Evolutionary conservation across 1,284 basidiomycete species (phyloP).

Genomic region (Naganishia sp.): DNA sequence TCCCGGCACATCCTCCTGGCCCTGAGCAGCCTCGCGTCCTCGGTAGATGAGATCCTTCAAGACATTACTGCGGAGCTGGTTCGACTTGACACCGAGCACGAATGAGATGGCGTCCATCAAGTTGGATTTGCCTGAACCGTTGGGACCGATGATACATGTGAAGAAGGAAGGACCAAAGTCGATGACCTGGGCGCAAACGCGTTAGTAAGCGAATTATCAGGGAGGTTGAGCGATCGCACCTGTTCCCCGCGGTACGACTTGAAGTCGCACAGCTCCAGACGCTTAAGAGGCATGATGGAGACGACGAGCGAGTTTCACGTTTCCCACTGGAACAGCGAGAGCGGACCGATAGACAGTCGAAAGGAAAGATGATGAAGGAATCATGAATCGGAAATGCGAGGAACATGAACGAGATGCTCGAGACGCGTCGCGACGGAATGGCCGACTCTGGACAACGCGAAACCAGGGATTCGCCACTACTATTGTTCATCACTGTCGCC

Average conservation of each 20-base stretch:
- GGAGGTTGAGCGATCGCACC: slow-evolving; percentile 51
- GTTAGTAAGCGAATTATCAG: slow-evolving; percentile 4
- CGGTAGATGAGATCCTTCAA: slow-evolving; percentile 94
- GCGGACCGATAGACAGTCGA: not conserved
- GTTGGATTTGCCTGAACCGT: slow-evolving; percentile 98
- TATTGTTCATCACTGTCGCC: too few species aligned
- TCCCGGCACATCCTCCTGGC: slow-evolving; percentile 50
- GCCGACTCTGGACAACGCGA: not conserved
- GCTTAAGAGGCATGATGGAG: slow-evolving; percentile 51
- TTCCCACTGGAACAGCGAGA: not conserved
- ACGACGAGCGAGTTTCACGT: not conserved
- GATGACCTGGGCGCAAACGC: slow-evolving; percentile 40
- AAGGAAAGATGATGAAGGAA: not conserved
- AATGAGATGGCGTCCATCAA: slow-evolving; percentile 99
- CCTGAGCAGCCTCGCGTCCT: slow-evolving; percentile 70
- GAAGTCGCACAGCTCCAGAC: slow-evolving; percentile 86
- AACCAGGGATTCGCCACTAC: too few species aligned
- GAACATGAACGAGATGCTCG: slow-evolving; percentile 7
- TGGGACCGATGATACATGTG: slow-evolving; percentile 94
- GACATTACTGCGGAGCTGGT: slow-evolving; percentile 88
- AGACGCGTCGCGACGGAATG: not conserved
- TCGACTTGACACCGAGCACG: slow-evolving; percentile 92
- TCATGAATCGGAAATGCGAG: not conserved
- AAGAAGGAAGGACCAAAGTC: slow-evolving; percentile 63
- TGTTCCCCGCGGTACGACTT: slow-evolving; percentile 73